Evolutionary conservation across 2,329 filamentous ascomycete species (phyloP).

Genomic region (Xylaria arbuscula): DNA sequence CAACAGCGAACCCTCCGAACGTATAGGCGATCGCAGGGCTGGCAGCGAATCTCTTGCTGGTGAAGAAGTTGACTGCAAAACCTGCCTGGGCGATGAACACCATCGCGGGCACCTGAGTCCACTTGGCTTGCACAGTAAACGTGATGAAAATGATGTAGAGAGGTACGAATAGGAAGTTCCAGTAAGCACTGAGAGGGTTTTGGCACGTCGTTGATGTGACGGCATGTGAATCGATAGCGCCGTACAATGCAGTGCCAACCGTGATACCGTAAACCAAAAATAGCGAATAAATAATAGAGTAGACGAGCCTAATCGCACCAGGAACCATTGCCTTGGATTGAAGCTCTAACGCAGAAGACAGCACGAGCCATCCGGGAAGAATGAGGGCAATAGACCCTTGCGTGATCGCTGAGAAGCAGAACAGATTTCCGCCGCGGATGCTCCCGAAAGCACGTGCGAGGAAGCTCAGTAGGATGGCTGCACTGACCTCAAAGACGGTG

Average conservation of each 20-base stretch:
- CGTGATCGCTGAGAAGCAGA: constrained; percentile 77
- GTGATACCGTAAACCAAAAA: constrained; percentile 79
- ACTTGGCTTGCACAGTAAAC: constrained; percentile 84
- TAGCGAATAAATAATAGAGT: constrained; percentile 76
- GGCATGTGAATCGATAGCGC: constrained; percentile 59
- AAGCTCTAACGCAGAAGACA: constrained; percentile 70
- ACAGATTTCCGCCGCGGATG: constrained; percentile 66
- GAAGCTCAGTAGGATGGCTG: constrained; percentile 73
- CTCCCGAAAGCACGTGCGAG: constrained; percentile 74
- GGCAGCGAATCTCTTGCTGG: constrained; percentile 70
- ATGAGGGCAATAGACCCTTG: constrained; percentile 78
- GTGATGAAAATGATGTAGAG: constrained; percentile 76
- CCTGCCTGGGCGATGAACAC: constrained; percentile 77
- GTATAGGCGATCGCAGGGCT: constrained; percentile 83
- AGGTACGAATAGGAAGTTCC: constrained; percentile 74
- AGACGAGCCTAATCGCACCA: constrained; percentile 77
- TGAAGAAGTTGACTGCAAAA: constrained; percentile 81
- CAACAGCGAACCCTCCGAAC: constrained; percentile 79
- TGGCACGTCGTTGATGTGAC: constrained; percentile 57
- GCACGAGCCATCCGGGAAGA: constrained; percentile 69
- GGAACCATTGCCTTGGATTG: constrained; percentile 76
- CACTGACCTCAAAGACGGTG: constrained; percentile 62
- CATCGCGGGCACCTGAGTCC: constrained; percentile 82
- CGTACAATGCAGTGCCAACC: constrained; percentile 64
- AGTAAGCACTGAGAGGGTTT: constrained; percentile 59